Conservation (phyloP, 208 protist genomes). For the Crithidia sp. region DNA sequence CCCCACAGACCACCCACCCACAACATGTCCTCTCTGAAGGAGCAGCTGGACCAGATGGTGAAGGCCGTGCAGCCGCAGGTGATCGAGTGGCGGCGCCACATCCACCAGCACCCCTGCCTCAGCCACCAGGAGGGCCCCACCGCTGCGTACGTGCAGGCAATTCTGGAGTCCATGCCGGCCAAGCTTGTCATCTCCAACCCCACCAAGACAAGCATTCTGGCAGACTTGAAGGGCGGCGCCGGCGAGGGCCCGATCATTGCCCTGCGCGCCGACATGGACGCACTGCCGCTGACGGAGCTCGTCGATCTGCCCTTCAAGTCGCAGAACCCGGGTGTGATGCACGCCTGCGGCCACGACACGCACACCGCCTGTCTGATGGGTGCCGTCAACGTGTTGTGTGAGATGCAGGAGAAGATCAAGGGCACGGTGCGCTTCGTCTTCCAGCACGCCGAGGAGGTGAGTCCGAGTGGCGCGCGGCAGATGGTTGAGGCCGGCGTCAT, state of each 20-base stretch:
- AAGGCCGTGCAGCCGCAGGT: slow-evolving; percentile 44
- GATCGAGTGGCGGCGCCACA: slow-evolving; percentile 67
- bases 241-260: slow-evolving; percentile 46
- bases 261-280: slow-evolving; percentile 66
- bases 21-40: slow-evolving; percentile 26
- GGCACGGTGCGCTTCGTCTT: slow-evolving; percentile 79
- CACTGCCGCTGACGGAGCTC: slow-evolving; percentile 62
- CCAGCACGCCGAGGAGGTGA: slow-evolving; percentile 67
- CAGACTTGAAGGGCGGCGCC: slow-evolving; percentile 51
- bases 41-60: slow-evolving; percentile 32
- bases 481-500: slow-evolving; percentile 51
- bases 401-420: slow-evolving; percentile 47
- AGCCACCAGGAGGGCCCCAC: slow-evolving; percentile 58
- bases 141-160: slow-evolving; percentile 50
- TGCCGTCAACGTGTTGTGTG: slow-evolving; percentile 57
- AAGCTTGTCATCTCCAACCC: slow-evolving; percentile 37
- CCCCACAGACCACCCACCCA: too few species aligned
- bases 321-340: slow-evolving; percentile 53
- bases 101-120: slow-evolving; percentile 58
- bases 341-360: slow-evolving; percentile 67
- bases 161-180: slow-evolving; percentile 41
- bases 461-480: slow-evolving; percentile 53
- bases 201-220: slow-evolving; percentile 45
- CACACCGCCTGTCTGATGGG: slow-evolving; percentile 66
- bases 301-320: slow-evolving; percentile 52